Conservation (phyloP, 371 early-diverging fungal genomes). For the Apophysomyces sp. region DNA sequence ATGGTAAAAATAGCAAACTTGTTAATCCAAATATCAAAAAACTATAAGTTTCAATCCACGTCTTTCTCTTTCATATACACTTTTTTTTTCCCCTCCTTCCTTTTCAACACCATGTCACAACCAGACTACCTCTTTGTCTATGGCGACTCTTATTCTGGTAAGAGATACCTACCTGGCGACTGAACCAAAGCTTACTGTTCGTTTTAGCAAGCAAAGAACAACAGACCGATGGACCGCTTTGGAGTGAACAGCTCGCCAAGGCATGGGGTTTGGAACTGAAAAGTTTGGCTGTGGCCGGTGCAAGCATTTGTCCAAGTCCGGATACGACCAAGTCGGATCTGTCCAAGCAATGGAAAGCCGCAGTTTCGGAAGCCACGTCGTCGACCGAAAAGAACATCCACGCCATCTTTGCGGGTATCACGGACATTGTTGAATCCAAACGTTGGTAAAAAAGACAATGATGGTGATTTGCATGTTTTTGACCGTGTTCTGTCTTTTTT, state of each 20-base stretch:
- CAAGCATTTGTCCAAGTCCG: conserved; percentile 19
- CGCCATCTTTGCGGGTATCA: conserved; percentile 34
- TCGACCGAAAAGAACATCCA: conserved; percentile 15
- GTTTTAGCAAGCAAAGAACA: conserved; percentile 7
- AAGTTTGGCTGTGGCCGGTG: conserved; percentile 28
- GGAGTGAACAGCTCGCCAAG: conserved; percentile 35
- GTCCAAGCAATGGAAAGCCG: conserved; percentile 1
- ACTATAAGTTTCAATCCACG: not conserved
- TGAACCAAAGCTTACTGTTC: no score
- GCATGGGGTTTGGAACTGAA: conserved; percentile 27
- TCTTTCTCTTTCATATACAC: not conserved
- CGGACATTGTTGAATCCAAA: conserved; percentile 27
- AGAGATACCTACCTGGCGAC: not conserved
- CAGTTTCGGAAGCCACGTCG: not conserved
- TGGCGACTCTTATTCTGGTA: conserved; percentile 55
- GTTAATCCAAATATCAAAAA: not conserved
- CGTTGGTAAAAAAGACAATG: conserved; percentile 1
- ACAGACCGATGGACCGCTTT: conserved; percentile 41
- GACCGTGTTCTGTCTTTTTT: not conserved
- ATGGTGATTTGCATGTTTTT: not conserved
- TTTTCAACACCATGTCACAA: conserved; percentile 79
- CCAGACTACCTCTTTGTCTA: conserved; percentile 44
- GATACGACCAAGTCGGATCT: conserved; percentile 1
- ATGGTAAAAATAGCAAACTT: not conserved
- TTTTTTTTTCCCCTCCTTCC: not conserved